phyloP scores from a whole-genome alignment of 2,329 filamentous ascomycete genomes.

The Huntiella decipiens region DNA sequence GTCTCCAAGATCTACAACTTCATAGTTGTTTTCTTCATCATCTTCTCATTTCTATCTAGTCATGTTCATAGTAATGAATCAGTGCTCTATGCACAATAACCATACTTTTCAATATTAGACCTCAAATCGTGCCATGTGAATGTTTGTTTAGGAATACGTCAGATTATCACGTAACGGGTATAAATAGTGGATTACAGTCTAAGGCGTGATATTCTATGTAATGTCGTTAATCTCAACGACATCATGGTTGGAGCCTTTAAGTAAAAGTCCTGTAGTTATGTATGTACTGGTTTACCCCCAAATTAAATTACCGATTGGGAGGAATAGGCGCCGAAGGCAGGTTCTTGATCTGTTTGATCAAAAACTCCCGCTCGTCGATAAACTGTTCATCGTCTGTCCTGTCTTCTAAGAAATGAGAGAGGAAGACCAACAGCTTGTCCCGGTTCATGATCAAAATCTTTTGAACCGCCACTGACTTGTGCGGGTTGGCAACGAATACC shows the following conservation, averaged over 20 bases:
- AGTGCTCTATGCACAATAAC: no score
- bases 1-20: no score
- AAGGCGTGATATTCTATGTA: neutral
- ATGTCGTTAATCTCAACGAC: no score
- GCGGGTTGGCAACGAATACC: constrained; percentile 95
- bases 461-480: constrained; percentile 92
- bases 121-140: no score
- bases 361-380: constrained; percentile 89
- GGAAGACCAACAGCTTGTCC: constrained; percentile 71
- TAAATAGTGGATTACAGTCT: neutral
- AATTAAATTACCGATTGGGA: constrained; percentile 23
- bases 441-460: constrained; percentile 93
- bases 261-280: neutral
- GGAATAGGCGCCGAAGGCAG: constrained; percentile 40
- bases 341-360: constrained; percentile 79
- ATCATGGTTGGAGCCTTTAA: no score
- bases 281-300: neutral
- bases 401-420: constrained; percentile 84
- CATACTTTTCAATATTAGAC: no score
- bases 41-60: no score
- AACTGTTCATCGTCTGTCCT: constrained; percentile 96
- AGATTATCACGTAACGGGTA: no score
- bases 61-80: no score
- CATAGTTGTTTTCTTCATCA: no score
- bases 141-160: no score